Evolutionary conservation across 2,329 filamentous ascomycete species (phyloP).

Genomic region (Karstenula rhodostoma): DNA sequence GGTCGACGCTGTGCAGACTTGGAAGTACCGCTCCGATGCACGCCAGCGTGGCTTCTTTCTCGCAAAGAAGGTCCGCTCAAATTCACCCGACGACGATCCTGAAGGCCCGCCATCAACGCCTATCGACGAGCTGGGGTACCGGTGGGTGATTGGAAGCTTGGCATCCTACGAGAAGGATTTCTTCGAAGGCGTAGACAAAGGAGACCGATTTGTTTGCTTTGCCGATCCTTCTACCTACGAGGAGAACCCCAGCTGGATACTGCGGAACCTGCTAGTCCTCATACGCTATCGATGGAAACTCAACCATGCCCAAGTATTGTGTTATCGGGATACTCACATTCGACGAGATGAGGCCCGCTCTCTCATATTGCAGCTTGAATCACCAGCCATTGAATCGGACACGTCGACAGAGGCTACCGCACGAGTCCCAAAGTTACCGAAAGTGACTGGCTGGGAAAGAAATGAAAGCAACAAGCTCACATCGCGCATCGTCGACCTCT

Average conservation of each 20-base stretch:
- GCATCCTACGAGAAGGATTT: slow-evolving; percentile 85
- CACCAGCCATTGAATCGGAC: slow-evolving; percentile 28
- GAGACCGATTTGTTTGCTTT: slow-evolving; percentile 85
- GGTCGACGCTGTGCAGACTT: slow-evolving; percentile 85
- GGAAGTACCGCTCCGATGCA: slow-evolving; percentile 81
- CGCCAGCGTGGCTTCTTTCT: slow-evolving; percentile 95
- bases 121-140: slow-evolving; percentile 67
- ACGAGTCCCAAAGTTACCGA: slow-evolving; percentile 70
- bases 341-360: slow-evolving; percentile 82
- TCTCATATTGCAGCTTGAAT: slow-evolving; percentile 68
- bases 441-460: slow-evolving; percentile 94
- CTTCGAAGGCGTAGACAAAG: slow-evolving; percentile 74
- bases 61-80: slow-evolving; percentile 73
- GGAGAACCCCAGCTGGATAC: slow-evolving; percentile 88
- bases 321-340: slow-evolving; percentile 84
- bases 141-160: slow-evolving; percentile 80
- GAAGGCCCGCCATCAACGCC: slow-evolving; percentile 62
- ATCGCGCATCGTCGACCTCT: slow-evolving; percentile 80
- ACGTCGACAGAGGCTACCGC: slow-evolving; percentile 31
- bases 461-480: slow-evolving; percentile 79
- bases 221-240: slow-evolving; percentile 92
- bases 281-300: slow-evolving; percentile 83
- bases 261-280: slow-evolving; percentile 87
- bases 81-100: slow-evolving; percentile 34
- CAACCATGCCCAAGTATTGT: slow-evolving; percentile 80